phyloP scores from a whole-genome alignment of 352 stramenopile genomes.

The Thalassiosira sp. region DNA sequence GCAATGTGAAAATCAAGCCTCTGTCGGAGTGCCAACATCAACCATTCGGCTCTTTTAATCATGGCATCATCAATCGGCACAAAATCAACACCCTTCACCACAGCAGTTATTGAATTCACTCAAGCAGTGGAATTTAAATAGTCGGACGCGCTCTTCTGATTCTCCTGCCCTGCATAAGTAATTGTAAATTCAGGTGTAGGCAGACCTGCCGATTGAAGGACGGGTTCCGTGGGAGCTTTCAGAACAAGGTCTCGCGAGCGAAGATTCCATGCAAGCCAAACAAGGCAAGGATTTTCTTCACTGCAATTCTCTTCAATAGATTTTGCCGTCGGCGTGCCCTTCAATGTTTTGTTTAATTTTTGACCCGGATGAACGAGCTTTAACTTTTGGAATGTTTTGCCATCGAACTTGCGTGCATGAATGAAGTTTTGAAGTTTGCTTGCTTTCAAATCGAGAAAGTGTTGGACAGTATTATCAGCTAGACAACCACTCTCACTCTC shows the following conservation, averaged over 20 bases:
- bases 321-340: background rate
- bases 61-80: slow-evolving; percentile 1
- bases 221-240: background rate
- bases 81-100: slow-evolving; percentile 1
- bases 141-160: background rate
- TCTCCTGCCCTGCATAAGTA: background rate
- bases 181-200: background rate
- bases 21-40: background rate
- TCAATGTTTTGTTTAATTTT: slow-evolving; percentile 14
- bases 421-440: slow-evolving; percentile 3
- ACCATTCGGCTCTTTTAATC: background rate
- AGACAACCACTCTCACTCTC: slow-evolving; percentile 9
- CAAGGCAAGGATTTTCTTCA: slow-evolving; percentile 8
- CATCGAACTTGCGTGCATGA: slow-evolving; percentile 10
- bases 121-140: background rate
- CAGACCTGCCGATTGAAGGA: background rate
- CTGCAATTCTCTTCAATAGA: slow-evolving; percentile 7
- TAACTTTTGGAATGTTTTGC: slow-evolving; percentile 14
- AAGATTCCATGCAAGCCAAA: slow-evolving; percentile 21
- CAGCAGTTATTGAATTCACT: background rate
- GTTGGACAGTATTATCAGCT: background rate
- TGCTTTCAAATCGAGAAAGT: background rate
- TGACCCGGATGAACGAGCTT: background rate
- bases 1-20: slow-evolving; percentile 6
- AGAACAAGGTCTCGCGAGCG: background rate